Evolutionary conservation across 2,329 filamentous ascomycete genomes (phyloP).

Genomic region (Diaporthe citri): DNA sequence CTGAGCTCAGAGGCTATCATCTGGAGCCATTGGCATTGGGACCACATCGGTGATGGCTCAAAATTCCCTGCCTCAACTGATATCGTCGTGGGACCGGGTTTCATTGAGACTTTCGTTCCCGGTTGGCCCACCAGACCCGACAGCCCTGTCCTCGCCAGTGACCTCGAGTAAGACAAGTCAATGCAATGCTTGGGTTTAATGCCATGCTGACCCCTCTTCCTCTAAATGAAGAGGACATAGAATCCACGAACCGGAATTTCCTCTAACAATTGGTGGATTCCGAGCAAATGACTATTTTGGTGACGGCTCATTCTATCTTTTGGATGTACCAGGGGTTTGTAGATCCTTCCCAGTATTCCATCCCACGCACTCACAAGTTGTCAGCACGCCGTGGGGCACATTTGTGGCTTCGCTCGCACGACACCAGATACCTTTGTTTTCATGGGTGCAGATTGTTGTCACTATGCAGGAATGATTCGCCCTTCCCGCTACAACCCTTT

Average conservation of each 20-base stretch:
- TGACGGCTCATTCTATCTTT: conserved; percentile 11
- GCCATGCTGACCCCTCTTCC: neutral
- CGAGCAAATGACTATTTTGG: conserved; percentile 1
- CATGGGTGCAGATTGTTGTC: conserved; percentile 8
- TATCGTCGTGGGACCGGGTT: neutral
- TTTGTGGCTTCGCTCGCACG: conserved; percentile 8
- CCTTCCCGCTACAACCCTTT: neutral
- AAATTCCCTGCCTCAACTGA: conserved; percentile 2
- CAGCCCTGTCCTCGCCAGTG: neutral
- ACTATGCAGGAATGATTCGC: conserved; percentile 1
- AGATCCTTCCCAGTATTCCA: neutral
- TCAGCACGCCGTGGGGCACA: neutral
- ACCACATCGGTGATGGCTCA: conserved; percentile 9
- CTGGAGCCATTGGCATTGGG: conserved; percentile 17
- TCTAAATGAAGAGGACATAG: neutral
- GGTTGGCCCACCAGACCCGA: neutral
- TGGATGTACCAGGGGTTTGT: conserved; percentile 11
- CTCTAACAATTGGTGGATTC: neutral
- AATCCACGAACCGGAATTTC: neutral
- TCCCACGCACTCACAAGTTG: neutral
- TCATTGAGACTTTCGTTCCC: neutral
- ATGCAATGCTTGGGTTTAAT: neutral
- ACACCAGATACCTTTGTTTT: conserved; percentile 1
- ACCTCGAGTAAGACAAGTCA: neutral
- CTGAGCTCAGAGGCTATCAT: neutral